Evolutionary conservation across 2,329 filamentous ascomycete species (phyloP), one percentile per base, ranked within the genome.

Genomic region (Cucurbitaria berberidis): DNA sequence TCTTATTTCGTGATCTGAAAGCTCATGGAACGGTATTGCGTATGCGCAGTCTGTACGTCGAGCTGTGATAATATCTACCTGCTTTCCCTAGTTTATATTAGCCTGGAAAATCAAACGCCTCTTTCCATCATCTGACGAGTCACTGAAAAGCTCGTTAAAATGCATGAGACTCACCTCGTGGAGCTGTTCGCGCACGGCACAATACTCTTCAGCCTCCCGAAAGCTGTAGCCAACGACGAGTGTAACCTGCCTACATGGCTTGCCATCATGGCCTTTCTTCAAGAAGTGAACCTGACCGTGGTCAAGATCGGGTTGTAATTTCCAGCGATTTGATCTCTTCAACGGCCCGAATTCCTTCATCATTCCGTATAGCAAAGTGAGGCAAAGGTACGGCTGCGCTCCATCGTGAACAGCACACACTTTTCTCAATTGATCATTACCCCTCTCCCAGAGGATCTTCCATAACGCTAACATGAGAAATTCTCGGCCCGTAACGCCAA

Each of bases 351-450:
- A 57, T 4, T 42, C 48, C 21, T 44, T 13, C 38, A 62, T 46
- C 40, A 50, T 50, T 0, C 36, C 43, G 15, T 47, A 9, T 6
- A 47, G 11, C 40, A 53, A n/a, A 2, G 48, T 27, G 15, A 54
- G 41, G 10, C 48, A 42, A 34, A 55, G 27, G 48, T 38, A 18
- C 2, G 41, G 50, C 48, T 59, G 35, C 9, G 47, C 27, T 1
- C 55, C 51, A 30, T 57, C 50, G 27, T 67, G 62, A 4, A 63
- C 52, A 19, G 64, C 34, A n/a, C 59, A 54, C 1, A 66, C 56
- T 11, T 54, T 64, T 0, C 22, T 48, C 10, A 67, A 42, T 1
- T n/a, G 16, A 3, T 51, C 27, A 10, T 64, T 53, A 3, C 47
- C 36, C n/a, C 48, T 48, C n/a, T 51, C 48, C 21, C 48, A 51